Evolutionary conservation across 495 filamentous ascomycete species (phyloP).

Genomic region (Xylaria sp.): DNA sequence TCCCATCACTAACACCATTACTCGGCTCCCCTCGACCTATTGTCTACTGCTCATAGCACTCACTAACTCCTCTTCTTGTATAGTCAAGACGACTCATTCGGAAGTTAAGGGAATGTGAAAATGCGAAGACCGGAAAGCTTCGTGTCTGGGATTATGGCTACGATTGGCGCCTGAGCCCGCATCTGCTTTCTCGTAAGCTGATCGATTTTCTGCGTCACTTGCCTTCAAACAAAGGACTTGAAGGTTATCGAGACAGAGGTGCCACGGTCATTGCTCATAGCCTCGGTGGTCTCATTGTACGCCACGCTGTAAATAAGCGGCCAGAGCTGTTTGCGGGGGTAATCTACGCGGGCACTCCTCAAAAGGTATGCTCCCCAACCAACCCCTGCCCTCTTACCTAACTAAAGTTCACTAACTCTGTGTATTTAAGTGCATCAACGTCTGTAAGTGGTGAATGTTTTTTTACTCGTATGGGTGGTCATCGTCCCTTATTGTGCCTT

Average conservation of each 20-base stretch:
- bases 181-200: constrained; percentile 73
- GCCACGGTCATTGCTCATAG: constrained; percentile 88
- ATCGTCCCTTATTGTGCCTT: neutral
- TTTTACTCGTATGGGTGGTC: neutral
- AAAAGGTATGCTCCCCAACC: constrained; percentile 38
- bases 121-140: constrained; percentile 71
- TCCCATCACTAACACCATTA: neutral
- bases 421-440: constrained; percentile 26
- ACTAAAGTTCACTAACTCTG: neutral
- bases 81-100: constrained; percentile 77
- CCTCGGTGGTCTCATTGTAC: constrained; percentile 86
- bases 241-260: constrained; percentile 62
- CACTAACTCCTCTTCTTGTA: neutral
- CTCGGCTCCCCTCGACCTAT: too few species aligned
- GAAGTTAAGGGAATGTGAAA: constrained; percentile 73
- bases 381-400: neutral
- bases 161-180: constrained; percentile 91
- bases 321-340: constrained; percentile 90
- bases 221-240: constrained; percentile 69
- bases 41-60: neutral
- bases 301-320: constrained; percentile 86
- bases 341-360: constrained; percentile 83
- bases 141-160: constrained; percentile 92
- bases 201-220: constrained; percentile 75
- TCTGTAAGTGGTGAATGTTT: constrained; percentile 21